These are phyloP conservation scores for Myriosclerotinia duriaeana DNA, from an alignment of 2,329 filamentous ascomycete genomes.

Conservation along the genomic window DNA sequence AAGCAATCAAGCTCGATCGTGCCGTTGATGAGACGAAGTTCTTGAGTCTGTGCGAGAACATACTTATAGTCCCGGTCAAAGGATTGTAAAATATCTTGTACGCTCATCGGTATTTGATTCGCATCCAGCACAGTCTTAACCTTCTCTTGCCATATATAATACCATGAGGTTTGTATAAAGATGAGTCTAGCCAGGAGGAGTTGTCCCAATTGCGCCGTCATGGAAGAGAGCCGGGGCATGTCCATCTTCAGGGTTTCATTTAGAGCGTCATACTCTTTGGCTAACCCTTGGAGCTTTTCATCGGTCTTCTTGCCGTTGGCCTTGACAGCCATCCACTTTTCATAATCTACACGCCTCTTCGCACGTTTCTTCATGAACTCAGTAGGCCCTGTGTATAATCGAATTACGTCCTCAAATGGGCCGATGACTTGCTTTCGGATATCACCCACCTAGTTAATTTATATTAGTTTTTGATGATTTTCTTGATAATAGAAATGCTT, in stretches of 20 bases:
- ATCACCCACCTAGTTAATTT: conserved; percentile 53
- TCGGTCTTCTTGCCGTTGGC: conserved; percentile 83
- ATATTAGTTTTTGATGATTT: conserved; percentile 25
- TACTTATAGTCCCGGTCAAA: conserved; percentile 79
- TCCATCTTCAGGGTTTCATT: conserved; percentile 94
- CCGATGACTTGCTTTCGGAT: conserved; percentile 82
- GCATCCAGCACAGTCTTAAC: conserved; percentile 72
- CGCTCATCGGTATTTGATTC: conserved; percentile 60
- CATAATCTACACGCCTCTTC: conserved; percentile 88
- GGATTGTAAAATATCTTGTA: conserved; percentile 70
- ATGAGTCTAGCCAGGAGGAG: conserved; percentile 82
- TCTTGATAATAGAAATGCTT: conserved; percentile 42
- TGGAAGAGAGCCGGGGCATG: conserved; percentile 75
- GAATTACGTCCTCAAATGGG: conserved; percentile 75
- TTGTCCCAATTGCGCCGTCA: conserved; percentile 82
- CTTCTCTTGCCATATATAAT: conserved; percentile 78
- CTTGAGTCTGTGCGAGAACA: conserved; percentile 68
- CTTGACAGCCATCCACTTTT: conserved; percentile 74
- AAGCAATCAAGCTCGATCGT: conserved; percentile 44
- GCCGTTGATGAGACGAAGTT: conserved; percentile 77
- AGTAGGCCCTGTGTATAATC: conserved; percentile 78
- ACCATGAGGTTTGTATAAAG: conserved; percentile 81
- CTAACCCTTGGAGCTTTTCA: conserved; percentile 77
- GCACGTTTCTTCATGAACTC: conserved; percentile 91
- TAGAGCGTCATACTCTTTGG: conserved; percentile 78